A percentile compares a stretch with the other conserved stretches of the same genome.
Conservation (phyloP, 108 stramenopile species). For the Licmophora abbreviata region DNA sequence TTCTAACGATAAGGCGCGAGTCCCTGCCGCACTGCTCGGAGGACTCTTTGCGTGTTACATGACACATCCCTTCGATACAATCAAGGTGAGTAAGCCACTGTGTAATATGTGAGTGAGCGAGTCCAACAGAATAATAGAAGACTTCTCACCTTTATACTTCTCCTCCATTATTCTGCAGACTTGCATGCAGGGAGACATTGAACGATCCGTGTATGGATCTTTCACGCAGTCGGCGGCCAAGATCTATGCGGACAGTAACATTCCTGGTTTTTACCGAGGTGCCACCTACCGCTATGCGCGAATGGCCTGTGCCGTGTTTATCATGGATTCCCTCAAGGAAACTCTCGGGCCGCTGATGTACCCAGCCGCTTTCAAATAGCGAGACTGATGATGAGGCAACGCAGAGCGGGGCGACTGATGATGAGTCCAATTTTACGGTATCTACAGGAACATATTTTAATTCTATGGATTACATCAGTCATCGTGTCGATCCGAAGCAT, state of each 20-base stretch:
- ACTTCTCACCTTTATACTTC: constrained; percentile 1
- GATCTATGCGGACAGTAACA: constrained; percentile 47
- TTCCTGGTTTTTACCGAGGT: constrained; percentile 86
- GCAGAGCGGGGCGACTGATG: no score
- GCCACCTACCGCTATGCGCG: constrained; percentile 90
- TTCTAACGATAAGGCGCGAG: constrained; percentile 75
- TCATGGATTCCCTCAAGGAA: constrained; percentile 80
- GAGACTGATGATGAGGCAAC: no score
- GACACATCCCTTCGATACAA: constrained; percentile 65
- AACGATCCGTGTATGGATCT: constrained; percentile 64
- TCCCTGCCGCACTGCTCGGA: constrained; percentile 82
- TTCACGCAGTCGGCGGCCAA: constrained; percentile 62
- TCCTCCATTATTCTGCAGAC: constrained; percentile 31
- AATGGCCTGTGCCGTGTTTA: constrained; percentile 87
- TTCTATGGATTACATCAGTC: no score
- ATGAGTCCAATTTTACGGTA: no score
- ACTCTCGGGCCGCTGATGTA: constrained; percentile 44
- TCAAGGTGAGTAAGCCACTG: constrained; percentile 68
- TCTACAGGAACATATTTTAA: no score
- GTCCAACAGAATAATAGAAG: neutral
- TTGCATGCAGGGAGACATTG: constrained; percentile 95
- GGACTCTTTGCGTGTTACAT: constrained; percentile 85
- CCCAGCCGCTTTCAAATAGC: constrained; percentile 34
- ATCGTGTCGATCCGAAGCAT: no score
- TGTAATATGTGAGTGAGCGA: neutral